Evolutionary conservation across 2,329 filamentous ascomycete species (phyloP), one percentile per base, ranked within the genome.

Genomic region (Whalleya microplaca): DNA sequence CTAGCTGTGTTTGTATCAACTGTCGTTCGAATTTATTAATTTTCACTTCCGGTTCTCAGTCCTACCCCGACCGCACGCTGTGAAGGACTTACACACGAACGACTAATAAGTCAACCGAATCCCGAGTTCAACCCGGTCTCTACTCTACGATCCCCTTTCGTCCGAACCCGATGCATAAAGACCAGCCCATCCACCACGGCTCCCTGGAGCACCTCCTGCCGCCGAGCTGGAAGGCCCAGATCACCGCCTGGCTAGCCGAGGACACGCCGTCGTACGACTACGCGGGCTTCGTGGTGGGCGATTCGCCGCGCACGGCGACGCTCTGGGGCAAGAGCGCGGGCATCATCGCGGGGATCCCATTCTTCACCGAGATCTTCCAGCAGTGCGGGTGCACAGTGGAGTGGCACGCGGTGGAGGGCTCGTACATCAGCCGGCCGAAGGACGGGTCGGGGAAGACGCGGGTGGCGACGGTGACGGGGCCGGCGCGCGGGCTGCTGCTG

Each of bases 251-350:
- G 95, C 88, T 97, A 14, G 90, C 92, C 69, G 95, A 99, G 77
- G 95, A 99, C 78, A 96, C 92, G 2, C 95, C 95, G 3, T 95
- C 91, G 51, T 94, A 96, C 76, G 95, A 99, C 80, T 97, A 96
- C 73, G 95, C 91, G 69, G 95, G 95, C 58, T 99, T 96, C 74
- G 95, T 99, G 6, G 95, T 99, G 21, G 95, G 95, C 62, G 85
- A 90, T 41, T 77, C 76, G 23, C 74, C 78, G 8, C 84, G 84
- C 56, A 84, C 81, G 14, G 88, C 88, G 19, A 89, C 84, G 3
- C 81, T 91, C 41, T 88, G 84, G 76, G 85, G 82, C 58, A 91
- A 90, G 72, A 86, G 84, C n/a, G 72, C 79, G 2, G 95, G 95
- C 60, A 82, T 98, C 47, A 80, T 99, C 45, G 95, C 95, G 41